These are phyloP conservation scores for Ustilago nuda DNA, from an alignment of 1,284 basidiomycete species.

Conservation along the genomic window DNA sequence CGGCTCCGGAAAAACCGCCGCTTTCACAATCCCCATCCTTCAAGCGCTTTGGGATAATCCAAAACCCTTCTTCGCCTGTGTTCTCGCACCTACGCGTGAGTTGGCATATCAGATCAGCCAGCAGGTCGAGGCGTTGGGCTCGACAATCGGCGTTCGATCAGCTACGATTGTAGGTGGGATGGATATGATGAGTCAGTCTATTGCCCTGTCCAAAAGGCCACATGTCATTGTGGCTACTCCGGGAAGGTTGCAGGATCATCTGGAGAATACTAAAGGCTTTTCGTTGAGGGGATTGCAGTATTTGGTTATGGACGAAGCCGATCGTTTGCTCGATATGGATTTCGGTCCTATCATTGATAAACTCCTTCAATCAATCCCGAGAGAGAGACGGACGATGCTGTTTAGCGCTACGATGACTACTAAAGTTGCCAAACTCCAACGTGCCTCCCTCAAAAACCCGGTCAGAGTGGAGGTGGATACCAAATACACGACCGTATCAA, in stretches of 20 bases:
- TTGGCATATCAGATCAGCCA: constrained; percentile 98
- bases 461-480: constrained; percentile 90
- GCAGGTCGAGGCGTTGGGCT: constrained; percentile 92
- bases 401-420: constrained; percentile 99
- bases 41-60: constrained; percentile 98
- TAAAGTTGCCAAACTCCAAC: constrained; percentile 95
- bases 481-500: constrained; percentile 98
- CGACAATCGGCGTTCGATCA: constrained; percentile 79
- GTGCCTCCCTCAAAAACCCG: constrained; percentile 94
- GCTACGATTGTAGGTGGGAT: constrained; percentile 94
- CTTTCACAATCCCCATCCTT: constrained; percentile 94
- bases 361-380: constrained; percentile 93
- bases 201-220: constrained; percentile 85
- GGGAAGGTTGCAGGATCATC: constrained; percentile 91
- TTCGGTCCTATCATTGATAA: constrained; percentile 98
- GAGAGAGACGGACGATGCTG: constrained; percentile 92
- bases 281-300: constrained; percentile 88
- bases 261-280: constrained; percentile 99
- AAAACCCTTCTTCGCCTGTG: constrained; percentile 89
- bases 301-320: constrained; percentile 96
- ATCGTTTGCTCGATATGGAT: constrained; percentile 95
- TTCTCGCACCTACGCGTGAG: constrained; percentile 94
- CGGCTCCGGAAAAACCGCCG: constrained; percentile 97
- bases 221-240: constrained; percentile 97
- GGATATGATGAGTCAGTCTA: constrained; percentile 91